Evolutionary conservation across 2,329 filamentous ascomycete genomes (phyloP).

Genomic region (Fusarium clavum): DNA sequence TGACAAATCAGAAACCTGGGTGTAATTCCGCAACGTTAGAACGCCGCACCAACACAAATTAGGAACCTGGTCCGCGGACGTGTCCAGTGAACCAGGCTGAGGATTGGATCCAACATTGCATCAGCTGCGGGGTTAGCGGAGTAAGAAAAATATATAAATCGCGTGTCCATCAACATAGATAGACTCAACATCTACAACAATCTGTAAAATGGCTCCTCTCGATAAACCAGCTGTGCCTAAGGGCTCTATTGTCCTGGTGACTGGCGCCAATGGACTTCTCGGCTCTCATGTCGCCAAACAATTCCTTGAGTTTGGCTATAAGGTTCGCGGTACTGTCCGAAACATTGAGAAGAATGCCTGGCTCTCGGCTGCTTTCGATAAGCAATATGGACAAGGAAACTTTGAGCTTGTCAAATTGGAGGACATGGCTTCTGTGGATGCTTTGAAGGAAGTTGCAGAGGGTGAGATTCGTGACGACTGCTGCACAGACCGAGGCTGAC

Average conservation of each 20-base stretch:
- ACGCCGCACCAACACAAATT: not conserved
- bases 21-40: not conserved
- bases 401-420: slow-evolving; percentile 52
- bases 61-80: not conserved
- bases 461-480: not conserved
- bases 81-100: not conserved
- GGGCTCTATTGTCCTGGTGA: slow-evolving; percentile 55
- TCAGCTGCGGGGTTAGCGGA: not conserved
- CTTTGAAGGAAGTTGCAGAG: slow-evolving; percentile 46
- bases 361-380: slow-evolving; percentile 47
- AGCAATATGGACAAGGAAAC: slow-evolving; percentile 49
- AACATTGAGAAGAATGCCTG: slow-evolving; percentile 49
- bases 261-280: slow-evolving; percentile 56
- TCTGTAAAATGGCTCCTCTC: slow-evolving; percentile 21
- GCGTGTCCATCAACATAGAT: not conserved
- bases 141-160: slow-evolving; percentile 1
- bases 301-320: slow-evolving; percentile 54
- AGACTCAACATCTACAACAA: not conserved
- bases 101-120: not conserved
- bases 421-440: slow-evolving; percentile 48
- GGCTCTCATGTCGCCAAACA: slow-evolving; percentile 55
- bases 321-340: slow-evolving; percentile 59
- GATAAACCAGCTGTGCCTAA: slow-evolving; percentile 38
- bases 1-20: not conserved
- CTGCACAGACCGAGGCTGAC: fast-evolving